Evolutionary conservation across 805 yeast genomes (phyloP).

Genomic region (Blastobotrys terrestris): DNA sequence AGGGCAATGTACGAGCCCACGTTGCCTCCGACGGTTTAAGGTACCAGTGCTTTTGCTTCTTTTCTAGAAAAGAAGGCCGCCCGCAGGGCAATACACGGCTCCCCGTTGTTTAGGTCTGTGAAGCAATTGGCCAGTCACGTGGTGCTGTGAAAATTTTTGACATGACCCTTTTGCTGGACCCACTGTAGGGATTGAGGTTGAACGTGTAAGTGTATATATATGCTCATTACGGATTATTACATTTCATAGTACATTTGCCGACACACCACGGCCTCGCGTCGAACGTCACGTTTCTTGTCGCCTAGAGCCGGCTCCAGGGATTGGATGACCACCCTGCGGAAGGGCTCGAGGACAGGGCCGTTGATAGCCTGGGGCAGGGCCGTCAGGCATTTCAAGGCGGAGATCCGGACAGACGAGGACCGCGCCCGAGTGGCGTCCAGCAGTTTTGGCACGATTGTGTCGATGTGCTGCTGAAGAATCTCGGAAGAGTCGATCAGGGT

Average conservation of each 20-base stretch:
- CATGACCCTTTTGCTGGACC: too few species aligned
- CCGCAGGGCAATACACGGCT: too few species aligned
- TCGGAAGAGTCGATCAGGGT: slow-evolving; percentile 51
- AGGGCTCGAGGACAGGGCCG: slow-evolving; percentile 43
- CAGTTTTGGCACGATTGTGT: slow-evolving; percentile 51
- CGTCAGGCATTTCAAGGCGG: slow-evolving; percentile 54
- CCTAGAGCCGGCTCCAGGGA: slow-evolving; percentile 52
- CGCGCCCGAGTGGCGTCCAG: slow-evolving; percentile 27
- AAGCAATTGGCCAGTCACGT: too few species aligned
- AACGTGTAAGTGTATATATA: background rate
- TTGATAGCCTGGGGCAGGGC: slow-evolving; percentile 37
- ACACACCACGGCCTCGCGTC: slow-evolving; percentile 72
- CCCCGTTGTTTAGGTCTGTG: too few species aligned
- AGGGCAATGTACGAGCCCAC: too few species aligned
- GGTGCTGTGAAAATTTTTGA: too few species aligned
- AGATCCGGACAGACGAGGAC: slow-evolving; percentile 48
- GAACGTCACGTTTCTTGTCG: slow-evolving; percentile 66
- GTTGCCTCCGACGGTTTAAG: too few species aligned
- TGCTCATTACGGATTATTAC: slow-evolving; percentile 10
- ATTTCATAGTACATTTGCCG: slow-evolving; percentile 69
- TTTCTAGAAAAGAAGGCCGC: too few species aligned
- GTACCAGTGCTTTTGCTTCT: too few species aligned
- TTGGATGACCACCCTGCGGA: slow-evolving; percentile 42
- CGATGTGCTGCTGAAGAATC: slow-evolving; percentile 47
- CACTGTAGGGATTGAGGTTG: background rate